Percentiles rank a stretch among this genome's conserved stretches.
Evolutionary conservation across 2,329 filamentous ascomycete species (phyloP).

Genomic region (Fusarium sp.): DNA sequence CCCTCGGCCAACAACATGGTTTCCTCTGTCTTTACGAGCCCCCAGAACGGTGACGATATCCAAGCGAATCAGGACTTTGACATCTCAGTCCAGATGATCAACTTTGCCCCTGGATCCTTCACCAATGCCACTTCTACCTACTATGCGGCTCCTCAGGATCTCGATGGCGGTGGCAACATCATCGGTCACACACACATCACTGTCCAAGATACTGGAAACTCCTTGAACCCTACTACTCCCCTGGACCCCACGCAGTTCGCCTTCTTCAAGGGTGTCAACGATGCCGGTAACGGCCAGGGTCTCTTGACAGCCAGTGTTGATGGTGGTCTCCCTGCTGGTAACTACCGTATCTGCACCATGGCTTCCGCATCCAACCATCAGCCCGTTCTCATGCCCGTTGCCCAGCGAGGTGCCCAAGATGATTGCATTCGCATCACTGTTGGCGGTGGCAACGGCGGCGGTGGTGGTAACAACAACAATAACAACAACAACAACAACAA

Average conservation of each 20-base stretch:
- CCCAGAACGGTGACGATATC: constrained; percentile 63
- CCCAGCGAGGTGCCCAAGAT: constrained; percentile 74
- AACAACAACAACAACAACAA: constrained; percentile 24
- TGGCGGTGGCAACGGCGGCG: constrained; percentile 40
- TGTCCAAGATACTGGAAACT: constrained; percentile 66
- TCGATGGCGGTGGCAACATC: constrained; percentile 61
- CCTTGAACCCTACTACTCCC: constrained; percentile 62
- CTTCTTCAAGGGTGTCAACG: constrained; percentile 77
- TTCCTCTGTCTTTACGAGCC: constrained; percentile 65
- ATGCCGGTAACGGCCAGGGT: constrained; percentile 67
- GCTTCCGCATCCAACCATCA: constrained; percentile 73
- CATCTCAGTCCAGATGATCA: constrained; percentile 63
- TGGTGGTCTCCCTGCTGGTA: constrained; percentile 70
- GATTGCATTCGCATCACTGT: constrained; percentile 73
- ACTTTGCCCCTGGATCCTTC: constrained; percentile 69
- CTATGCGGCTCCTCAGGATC: constrained; percentile 69
- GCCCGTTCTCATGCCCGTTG: constrained; percentile 74
- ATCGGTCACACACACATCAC: constrained; percentile 71
- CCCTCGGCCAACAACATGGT: constrained; percentile 67
- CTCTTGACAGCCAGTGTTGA: constrained; percentile 64
- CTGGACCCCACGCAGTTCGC: constrained; percentile 66
- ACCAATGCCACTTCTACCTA: constrained; percentile 71
- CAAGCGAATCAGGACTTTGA: constrained; percentile 61
- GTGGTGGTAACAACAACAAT: constrained; percentile 28
- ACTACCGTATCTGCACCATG: constrained; percentile 76